Percentiles rank a stretch among this genome's conserved stretches.
These are phyloP conservation scores for Oldenlandia corymbosa DNA, from an alignment of 257 asterid genomes.

Conservation along the genomic window DNA sequence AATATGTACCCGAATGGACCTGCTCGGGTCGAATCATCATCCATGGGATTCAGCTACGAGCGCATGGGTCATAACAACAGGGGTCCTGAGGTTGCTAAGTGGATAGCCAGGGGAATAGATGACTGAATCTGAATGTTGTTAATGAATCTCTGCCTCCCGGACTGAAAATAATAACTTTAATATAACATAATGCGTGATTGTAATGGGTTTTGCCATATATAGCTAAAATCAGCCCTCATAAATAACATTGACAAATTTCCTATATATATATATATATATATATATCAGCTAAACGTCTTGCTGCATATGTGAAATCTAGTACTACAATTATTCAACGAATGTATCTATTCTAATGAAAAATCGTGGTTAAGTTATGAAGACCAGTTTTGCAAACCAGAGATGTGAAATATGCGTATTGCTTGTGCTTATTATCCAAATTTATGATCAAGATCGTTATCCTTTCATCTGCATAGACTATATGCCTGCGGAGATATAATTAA, in stretches of 20 bases:
- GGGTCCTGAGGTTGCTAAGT: conserved; percentile 4
- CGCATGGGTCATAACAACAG: not conserved
- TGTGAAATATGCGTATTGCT: not conserved
- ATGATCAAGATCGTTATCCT: no score
- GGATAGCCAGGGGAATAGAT: conserved; percentile 22
- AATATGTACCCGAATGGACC: conserved; percentile 6
- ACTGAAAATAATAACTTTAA: no score
- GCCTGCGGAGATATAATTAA: not conserved
- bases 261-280: no score
- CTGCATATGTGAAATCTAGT: not conserved
- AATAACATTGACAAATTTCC: conserved; percentile 6
- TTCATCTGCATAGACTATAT: not conserved
- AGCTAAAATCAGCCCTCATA: conserved; percentile 11
- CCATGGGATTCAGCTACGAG: not conserved
- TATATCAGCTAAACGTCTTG: conserved; percentile 1
- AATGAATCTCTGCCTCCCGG: no score
- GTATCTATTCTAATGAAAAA: not conserved
- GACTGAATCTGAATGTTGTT: conserved; percentile 7
- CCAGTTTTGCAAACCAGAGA: not conserved
- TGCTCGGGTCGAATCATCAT: not conserved
- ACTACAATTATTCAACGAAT: not conserved
- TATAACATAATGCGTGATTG: conserved; percentile 9
- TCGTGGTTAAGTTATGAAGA: not conserved
- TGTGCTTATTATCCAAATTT: no score
- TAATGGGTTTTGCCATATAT: conserved; percentile 9